These are phyloP conservation scores for Leccinum subgranulosum DNA, from an alignment of 768 basidiomycete genomes.

Conservation along the genomic window DNA sequence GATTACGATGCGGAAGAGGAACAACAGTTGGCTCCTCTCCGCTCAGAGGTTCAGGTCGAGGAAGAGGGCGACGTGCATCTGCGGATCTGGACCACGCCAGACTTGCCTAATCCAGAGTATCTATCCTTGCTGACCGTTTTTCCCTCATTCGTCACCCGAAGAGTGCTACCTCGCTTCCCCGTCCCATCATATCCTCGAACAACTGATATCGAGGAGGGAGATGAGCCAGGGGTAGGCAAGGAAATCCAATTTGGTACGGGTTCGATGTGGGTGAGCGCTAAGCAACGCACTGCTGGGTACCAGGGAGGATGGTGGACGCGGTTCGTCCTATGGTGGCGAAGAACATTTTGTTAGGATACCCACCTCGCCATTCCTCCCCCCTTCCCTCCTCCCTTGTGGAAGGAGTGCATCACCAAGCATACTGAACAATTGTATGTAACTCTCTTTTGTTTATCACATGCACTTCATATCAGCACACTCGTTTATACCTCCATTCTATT, in stretches of 20 bases:
- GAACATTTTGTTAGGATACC: slow-evolving; percentile 63
- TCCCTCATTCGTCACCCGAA: slow-evolving; percentile 70
- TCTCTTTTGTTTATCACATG: slow-evolving; percentile 29
- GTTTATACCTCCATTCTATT: slow-evolving; percentile 18
- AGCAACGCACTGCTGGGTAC: slow-evolving; percentile 60
- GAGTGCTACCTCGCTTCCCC: slow-evolving; percentile 72
- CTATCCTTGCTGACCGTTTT: slow-evolving; percentile 67
- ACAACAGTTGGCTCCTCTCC: slow-evolving; percentile 29
- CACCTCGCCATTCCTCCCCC: slow-evolving; percentile 3
- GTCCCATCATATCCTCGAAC: slow-evolving; percentile 34
- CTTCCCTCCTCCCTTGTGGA: background rate
- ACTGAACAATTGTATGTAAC: slow-evolving; percentile 38
- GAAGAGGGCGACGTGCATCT: slow-evolving; percentile 48
- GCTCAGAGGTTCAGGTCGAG: slow-evolving; percentile 32
- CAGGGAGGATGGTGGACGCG: slow-evolving; percentile 78
- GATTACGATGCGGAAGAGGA: slow-evolving; percentile 34
- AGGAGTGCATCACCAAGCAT: slow-evolving; percentile 15
- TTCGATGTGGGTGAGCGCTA: slow-evolving; percentile 71
- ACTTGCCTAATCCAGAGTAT: slow-evolving; percentile 74
- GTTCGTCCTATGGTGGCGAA: slow-evolving; percentile 76
- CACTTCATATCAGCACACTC: slow-evolving; percentile 20
- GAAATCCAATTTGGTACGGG: slow-evolving; percentile 79
- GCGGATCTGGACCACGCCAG: slow-evolving; percentile 80
- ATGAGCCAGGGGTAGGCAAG: slow-evolving; percentile 49
- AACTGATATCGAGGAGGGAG: slow-evolving; percentile 69